Percentiles rank a stretch among this genome's conserved stretches.
These are phyloP conservation scores for Cladochytrium replicatum DNA, from an alignment of 192 early-diverging fungal genomes.

Conservation along the genomic window DNA sequence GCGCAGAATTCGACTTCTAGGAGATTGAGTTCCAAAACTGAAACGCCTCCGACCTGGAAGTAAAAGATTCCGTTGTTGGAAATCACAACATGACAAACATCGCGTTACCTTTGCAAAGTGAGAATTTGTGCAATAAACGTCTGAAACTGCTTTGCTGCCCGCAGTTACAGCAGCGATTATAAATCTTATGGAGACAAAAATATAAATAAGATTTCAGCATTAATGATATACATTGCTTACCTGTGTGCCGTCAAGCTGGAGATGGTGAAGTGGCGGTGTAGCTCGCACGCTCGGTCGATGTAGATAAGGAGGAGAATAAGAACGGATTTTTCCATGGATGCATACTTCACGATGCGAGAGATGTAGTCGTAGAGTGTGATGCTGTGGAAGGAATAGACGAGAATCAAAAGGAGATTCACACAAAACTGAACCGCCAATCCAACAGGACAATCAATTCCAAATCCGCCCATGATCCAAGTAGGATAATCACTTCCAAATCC, in stretches of 20 bases:
- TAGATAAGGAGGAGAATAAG: constrained; percentile 71
- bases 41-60: constrained; percentile 84
- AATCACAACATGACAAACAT: background rate
- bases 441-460: background rate
- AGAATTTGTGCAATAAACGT: constrained; percentile 88
- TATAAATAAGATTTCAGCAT: background rate
- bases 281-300: constrained; percentile 69
- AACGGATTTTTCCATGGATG: constrained; percentile 68
- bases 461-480: no score
- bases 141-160: constrained; percentile 80
- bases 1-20: constrained; percentile 74
- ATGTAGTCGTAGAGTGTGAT: constrained; percentile 73
- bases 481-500: no score
- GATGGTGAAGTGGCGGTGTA: constrained; percentile 71
- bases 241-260: constrained; percentile 83
- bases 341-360: constrained; percentile 68
- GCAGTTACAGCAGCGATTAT: constrained; percentile 80
- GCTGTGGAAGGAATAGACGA: constrained; percentile 4
- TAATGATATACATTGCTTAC: constrained; percentile 20
- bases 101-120: constrained; percentile 72
- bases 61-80: no score
- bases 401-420: no score
- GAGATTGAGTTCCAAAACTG: constrained; percentile 85
- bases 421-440: no score
- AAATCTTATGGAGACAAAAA: constrained; percentile 42